Conservation (phyloP, 2,329 filamentous ascomycete species). For the Cladophialophora exuberans region DNA sequence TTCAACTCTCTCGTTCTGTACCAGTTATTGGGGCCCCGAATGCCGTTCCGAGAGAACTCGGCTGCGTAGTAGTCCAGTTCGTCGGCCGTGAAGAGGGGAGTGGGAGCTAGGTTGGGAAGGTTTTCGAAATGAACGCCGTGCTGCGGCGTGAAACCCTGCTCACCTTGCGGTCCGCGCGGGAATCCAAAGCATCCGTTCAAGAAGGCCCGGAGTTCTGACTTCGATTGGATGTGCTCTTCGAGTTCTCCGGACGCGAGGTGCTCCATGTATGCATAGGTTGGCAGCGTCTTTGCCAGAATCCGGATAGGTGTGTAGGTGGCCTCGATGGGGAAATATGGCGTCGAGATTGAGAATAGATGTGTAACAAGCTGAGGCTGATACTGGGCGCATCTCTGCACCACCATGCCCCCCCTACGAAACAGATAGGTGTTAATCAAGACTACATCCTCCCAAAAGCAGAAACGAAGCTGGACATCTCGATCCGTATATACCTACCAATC, state of each 20-base stretch:
- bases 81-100: slow-evolving; percentile 61
- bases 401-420: slow-evolving; percentile 60
- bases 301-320: slow-evolving; percentile 59
- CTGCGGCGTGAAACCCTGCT: slow-evolving; percentile 60
- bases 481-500: slow-evolving; percentile 64
- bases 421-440: neutral
- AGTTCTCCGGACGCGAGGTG: slow-evolving; percentile 72
- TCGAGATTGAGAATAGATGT: slow-evolving; percentile 78
- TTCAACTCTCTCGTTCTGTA: slow-evolving; percentile 79
- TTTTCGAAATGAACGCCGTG: slow-evolving; percentile 68
- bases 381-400: slow-evolving; percentile 73
- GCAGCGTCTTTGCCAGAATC: slow-evolving; percentile 59
- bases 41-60: slow-evolving; percentile 69
- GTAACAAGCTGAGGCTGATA: slow-evolving; percentile 73
- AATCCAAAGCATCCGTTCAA: slow-evolving; percentile 73
- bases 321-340: slow-evolving; percentile 66
- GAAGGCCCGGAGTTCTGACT: slow-evolving; percentile 68
- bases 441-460: neutral
- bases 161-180: slow-evolving; percentile 59
- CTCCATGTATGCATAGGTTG: slow-evolving; percentile 81
- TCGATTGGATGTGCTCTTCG: slow-evolving; percentile 60
- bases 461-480: too few relatives aligned
- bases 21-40: slow-evolving; percentile 84
- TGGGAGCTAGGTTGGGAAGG: slow-evolving; percentile 58
- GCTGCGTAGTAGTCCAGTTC: slow-evolving; percentile 77